Base-by-base conservation (phyloP, 495 filamentous ascomycete species). In the Xylaria flabelliformis region DNA sequence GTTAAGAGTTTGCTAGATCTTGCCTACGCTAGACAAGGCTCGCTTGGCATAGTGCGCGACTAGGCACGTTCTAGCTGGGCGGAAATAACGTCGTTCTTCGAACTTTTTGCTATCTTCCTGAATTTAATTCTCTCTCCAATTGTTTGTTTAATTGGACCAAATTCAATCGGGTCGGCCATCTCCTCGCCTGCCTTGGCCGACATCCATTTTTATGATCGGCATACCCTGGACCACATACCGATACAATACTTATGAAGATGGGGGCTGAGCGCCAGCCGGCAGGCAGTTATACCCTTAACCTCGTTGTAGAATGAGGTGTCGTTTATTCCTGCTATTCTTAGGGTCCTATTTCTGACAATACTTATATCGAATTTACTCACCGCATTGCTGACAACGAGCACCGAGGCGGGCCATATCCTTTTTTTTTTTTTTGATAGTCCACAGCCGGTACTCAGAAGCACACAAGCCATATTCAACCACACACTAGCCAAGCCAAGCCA, bases 1-100 rank as follows among this genome's bases (percentile, higher is more conserved):
- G 58, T 39, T 64, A 44, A 44, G 36, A 64, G 48, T 32, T 32
- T 65, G n/a, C 64, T 34, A 67, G 44, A 67, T 67, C 64, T 51
- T 53, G 41, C 48, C 29, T 46, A 50, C 41, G 63, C 63, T 32
- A 46, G 64, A 36, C 64, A 51, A 46, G 64, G 64, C n/a, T 26
- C 41, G 64, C 44, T 24, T 53, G 32, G 64, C 46, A 53, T 53
- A 41, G 64, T 19, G 32, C 64, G 64, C 64, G 29, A 67, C 44
- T 67, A 19, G 29, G 26, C 42, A 39, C 26, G 13, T 51, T 50
- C 41, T 24, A 36, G 39, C 26, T 36, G n/a, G 46, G 64, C 64
- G 46, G 44, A 39, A 67, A 67, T 67, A 51, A 67, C 1, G 3
- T 39, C 2, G 46, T 24, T 29, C 48, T 7, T 51, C 64, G 46